These are phyloP conservation scores for Veloboletus limbatus DNA, from an alignment of 1,284 basidiomycete species.

Conservation along the genomic window DNA sequence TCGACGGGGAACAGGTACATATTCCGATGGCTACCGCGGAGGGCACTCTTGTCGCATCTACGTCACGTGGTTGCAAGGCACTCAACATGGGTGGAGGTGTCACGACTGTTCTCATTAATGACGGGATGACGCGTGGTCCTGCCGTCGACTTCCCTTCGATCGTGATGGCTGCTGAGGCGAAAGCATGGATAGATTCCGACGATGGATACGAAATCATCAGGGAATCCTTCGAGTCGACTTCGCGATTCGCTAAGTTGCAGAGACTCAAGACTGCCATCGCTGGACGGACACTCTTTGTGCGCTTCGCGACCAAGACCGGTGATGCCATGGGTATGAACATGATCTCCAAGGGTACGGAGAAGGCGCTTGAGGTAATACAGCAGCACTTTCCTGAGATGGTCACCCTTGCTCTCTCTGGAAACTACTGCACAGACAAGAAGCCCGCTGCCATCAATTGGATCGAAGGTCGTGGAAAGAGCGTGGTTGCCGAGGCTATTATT, in stretches of 20 bases:
- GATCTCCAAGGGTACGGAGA: constrained; percentile 96
- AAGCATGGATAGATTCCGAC: constrained; percentile 85
- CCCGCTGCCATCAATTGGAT: constrained; percentile 99
- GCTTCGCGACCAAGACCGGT: constrained; percentile 93
- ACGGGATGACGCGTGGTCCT: constrained; percentile 98
- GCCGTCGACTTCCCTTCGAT: constrained; percentile 94
- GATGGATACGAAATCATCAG: constrained; percentile 80
- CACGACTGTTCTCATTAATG: constrained; percentile 88
- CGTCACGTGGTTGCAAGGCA: constrained; percentile 97
- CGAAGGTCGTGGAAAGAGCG: constrained; percentile 96
- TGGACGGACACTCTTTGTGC: constrained; percentile 90
- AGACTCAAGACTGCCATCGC: constrained; percentile 84
- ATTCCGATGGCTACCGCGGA: constrained; percentile 99
- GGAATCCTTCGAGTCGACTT: constrained; percentile 91
- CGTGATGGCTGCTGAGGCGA: constrained; percentile 77
- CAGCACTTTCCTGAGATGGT: constrained; percentile 90
- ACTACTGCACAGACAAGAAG: constrained; percentile 99
- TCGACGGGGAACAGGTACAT: constrained; percentile 84
- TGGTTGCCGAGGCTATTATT: constrained; percentile 94
- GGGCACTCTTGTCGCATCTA: constrained; percentile 96
- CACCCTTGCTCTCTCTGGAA: constrained; percentile 92
- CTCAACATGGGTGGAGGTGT: constrained; percentile 96
- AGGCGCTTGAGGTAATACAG: constrained; percentile 82
- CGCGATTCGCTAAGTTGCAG: constrained; percentile 83
- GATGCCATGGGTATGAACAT: constrained; percentile 99